Evolutionary conservation across 257 asterid species (phyloP).

Genomic region (Capsicum chinense): DNA sequence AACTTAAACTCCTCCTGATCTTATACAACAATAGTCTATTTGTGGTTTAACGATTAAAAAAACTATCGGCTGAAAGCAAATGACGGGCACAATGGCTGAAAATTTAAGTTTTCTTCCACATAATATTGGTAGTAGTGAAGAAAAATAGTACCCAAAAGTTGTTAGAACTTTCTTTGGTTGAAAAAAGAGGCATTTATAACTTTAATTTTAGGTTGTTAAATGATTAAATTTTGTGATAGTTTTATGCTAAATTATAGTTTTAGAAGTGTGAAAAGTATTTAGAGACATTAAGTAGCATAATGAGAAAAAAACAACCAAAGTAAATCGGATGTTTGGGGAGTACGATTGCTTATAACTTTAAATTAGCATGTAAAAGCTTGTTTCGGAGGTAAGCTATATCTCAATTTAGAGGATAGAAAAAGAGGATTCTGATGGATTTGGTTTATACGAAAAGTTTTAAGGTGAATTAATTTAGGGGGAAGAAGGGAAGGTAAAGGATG

Average conservation of each 20-base stretch:
- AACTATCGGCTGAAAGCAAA: too few species aligned
- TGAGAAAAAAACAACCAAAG: too few species aligned
- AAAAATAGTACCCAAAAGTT: neutral
- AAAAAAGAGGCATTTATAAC: neutral
- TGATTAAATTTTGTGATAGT: slow-evolving; percentile 2
- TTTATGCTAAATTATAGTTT: neutral
- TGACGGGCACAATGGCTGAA: neutral
- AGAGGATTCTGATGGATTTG: slow-evolving; percentile 19
- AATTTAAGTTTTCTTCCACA: neutral
- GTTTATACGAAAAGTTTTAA: neutral
- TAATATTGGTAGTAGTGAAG: slow-evolving; percentile 12
- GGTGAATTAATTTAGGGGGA: neutral
- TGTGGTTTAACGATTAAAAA: neutral
- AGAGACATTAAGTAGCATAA: too few species aligned
- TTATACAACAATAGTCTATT: neutral
- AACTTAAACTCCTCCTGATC: neutral
- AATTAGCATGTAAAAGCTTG: neutral
- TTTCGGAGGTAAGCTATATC: neutral
- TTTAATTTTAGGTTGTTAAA: slow-evolving; percentile 16
- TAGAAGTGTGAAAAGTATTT: neutral
- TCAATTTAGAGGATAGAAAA: neutral
- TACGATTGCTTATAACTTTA: too few species aligned
- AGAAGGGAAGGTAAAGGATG: neutral
- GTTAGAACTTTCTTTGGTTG: neutral
- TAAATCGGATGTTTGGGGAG: too few species aligned